phyloP scores from a whole-genome alignment of 2,329 filamentous ascomycete genomes.

The Fusarium pininemorale region DNA sequence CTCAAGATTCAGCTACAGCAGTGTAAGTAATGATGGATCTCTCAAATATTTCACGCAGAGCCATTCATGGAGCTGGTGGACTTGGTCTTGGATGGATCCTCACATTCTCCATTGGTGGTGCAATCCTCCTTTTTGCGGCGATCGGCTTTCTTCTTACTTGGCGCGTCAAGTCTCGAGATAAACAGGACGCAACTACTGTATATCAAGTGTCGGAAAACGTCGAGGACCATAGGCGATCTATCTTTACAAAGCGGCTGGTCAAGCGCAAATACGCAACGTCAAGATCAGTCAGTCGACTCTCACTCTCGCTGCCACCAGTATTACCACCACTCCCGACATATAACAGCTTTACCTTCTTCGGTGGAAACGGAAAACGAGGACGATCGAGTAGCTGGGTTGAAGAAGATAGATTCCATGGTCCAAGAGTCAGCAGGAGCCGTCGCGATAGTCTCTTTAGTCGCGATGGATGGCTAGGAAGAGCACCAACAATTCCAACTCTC shows the following conservation, averaged over 20 bases:
- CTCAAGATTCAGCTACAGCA: constrained; percentile 13
- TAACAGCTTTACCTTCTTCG: constrained; percentile 43
- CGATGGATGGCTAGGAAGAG: constrained; percentile 47
- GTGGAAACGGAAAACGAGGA: constrained; percentile 40
- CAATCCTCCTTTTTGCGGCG: constrained; percentile 54
- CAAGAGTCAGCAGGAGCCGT: constrained; percentile 48
- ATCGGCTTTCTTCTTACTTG: constrained; percentile 56
- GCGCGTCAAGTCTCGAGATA: constrained; percentile 41
- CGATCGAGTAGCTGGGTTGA: constrained; percentile 56
- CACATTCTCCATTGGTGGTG: constrained; percentile 59
- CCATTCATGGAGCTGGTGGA: constrained; percentile 15
- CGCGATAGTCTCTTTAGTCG: constrained; percentile 44
- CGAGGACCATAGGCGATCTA: constrained; percentile 21
- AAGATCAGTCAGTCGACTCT: constrained; percentile 45
- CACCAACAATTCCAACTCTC: constrained; percentile 50
- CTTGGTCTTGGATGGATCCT: constrained; percentile 53
- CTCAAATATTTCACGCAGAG: constrained; percentile 7
- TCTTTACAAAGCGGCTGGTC: constrained; percentile 43
- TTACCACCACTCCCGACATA: constrained; percentile 48
- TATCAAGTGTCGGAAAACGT: constrained; percentile 42
- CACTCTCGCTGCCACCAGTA: constrained; percentile 43
- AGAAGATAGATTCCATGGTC: constrained; percentile 61
- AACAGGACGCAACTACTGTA: constrained; percentile 36
- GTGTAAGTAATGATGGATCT: constrained; percentile 25
- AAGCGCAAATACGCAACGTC: constrained; percentile 44